Conservation (phyloP, 2,329 filamentous ascomycete genomes). For the Paradendryphiella salina region DNA sequence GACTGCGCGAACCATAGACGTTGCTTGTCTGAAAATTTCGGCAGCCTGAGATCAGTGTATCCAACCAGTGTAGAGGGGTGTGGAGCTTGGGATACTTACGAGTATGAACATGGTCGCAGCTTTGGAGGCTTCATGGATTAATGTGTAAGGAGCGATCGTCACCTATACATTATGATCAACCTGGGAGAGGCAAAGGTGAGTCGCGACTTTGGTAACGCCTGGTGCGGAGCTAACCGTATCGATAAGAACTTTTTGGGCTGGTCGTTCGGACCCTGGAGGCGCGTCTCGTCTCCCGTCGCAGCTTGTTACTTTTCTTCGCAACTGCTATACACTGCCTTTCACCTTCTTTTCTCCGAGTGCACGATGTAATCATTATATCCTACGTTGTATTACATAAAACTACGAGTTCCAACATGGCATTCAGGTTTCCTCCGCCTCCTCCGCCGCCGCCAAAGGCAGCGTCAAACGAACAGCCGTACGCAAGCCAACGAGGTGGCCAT, state of each 20-base stretch:
- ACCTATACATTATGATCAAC: constrained; percentile 16
- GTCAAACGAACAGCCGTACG: constrained; percentile 31
- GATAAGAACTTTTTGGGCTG: constrained; percentile 22
- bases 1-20: background rate
- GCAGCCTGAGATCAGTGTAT: background rate
- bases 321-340: too few relatives aligned
- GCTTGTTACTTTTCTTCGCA: background rate
- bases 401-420: constrained; percentile 35
- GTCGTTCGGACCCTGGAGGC: constrained; percentile 15
- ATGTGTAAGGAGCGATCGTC: constrained; percentile 11
- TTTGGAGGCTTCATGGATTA: constrained; percentile 34
- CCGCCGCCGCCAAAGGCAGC: constrained; percentile 47
- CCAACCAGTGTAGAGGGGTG: background rate
- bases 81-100: constrained; percentile 28
- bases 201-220: constrained; percentile 7
- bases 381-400: background rate
- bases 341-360: background rate
- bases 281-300: constrained; percentile 13
- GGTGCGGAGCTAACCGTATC: constrained; percentile 24
- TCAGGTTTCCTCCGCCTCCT: constrained; percentile 55
- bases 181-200: constrained; percentile 3
- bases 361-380: too few relatives aligned
- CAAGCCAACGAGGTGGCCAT: constrained; percentile 37
- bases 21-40: constrained; percentile 10
- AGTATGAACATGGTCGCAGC: constrained; percentile 45